phyloP scores from a whole-genome alignment of 2,329 filamentous ascomycete genomes.

The Aspergillus luchuensis region DNA sequence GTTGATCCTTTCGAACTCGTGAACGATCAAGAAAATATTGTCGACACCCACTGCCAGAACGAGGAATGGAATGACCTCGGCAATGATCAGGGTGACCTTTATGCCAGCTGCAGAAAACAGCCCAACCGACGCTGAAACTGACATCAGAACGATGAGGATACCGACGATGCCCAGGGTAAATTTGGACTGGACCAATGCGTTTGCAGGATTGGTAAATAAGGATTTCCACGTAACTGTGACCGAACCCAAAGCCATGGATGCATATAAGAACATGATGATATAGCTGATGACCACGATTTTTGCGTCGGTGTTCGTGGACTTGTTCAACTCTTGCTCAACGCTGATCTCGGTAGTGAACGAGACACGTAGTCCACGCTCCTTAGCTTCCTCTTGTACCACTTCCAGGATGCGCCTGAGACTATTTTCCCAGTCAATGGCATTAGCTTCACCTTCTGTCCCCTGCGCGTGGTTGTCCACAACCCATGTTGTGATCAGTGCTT shows the following conservation, averaged over 20 bases:
- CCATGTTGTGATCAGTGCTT: conserved; percentile 88
- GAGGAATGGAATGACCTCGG: conserved; percentile 96
- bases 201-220: conserved; percentile 77
- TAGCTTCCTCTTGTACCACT: conserved; percentile 78
- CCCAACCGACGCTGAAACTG: conserved; percentile 90
- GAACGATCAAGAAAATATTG: conserved; percentile 98
- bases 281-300: conserved; percentile 97
- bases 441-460: conserved; percentile 67
- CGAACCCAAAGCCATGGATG: conserved; percentile 86
- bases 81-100: conserved; percentile 95
- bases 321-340: conserved; percentile 92
- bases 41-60: conserved; percentile 96
- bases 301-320: conserved; percentile 96
- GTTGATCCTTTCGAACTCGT: conserved; percentile 96
- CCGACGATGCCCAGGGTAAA: conserved; percentile 93
- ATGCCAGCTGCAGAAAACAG: conserved; percentile 89
- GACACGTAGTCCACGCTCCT: conserved; percentile 73
- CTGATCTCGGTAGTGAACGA: conserved; percentile 97
- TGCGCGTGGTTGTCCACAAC: conserved; percentile 85
- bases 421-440: conserved; percentile 87
- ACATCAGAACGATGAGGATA: conserved; percentile 96
- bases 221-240: conserved; percentile 77
- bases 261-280: conserved; percentile 98
- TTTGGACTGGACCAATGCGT: conserved; percentile 90
- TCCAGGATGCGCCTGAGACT: conserved; percentile 73